Conservation (phyloP, 164 flowering plant species). For the Cinnamomum chago region DNA sequence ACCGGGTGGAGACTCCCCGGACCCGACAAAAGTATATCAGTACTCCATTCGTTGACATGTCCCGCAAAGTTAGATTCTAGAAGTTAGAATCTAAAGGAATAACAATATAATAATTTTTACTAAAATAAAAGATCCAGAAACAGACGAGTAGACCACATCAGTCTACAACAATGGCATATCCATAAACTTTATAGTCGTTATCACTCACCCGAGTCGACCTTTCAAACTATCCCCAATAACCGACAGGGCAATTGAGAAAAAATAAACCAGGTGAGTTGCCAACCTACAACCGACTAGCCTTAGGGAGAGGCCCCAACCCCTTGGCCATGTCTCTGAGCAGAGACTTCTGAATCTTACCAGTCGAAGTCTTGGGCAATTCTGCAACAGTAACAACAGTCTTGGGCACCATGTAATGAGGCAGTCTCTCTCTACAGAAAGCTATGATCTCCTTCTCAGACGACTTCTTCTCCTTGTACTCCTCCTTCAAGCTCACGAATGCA, state of each 20-base stretch:
- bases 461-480: neutral
- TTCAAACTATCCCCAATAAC: no score
- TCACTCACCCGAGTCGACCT: no score
- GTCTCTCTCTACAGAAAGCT: slow-evolving; percentile 28
- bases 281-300: slow-evolving; percentile 23
- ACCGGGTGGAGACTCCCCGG: no score
- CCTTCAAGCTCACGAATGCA: slow-evolving; percentile 43
- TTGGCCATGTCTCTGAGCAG: slow-evolving; percentile 44
- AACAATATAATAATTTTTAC: no score
- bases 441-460: slow-evolving; percentile 37
- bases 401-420: slow-evolving; percentile 58
- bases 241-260: no score
- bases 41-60: no score
- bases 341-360: slow-evolving; percentile 54
- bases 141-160: no score
- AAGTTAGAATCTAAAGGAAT: no score
- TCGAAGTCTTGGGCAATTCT: slow-evolving; percentile 52
- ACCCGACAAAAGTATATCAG: no score
- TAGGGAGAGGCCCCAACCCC: slow-evolving; percentile 19
- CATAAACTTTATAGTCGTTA: neutral
- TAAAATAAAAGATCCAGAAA: no score
- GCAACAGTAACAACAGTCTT: slow-evolving; percentile 37
- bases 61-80: no score
- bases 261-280: neutral
- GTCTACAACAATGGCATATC: neutral